phyloP scores from a whole-genome alignment of 2,329 filamentous ascomycete species.

The Hypoxylon sp. region DNA sequence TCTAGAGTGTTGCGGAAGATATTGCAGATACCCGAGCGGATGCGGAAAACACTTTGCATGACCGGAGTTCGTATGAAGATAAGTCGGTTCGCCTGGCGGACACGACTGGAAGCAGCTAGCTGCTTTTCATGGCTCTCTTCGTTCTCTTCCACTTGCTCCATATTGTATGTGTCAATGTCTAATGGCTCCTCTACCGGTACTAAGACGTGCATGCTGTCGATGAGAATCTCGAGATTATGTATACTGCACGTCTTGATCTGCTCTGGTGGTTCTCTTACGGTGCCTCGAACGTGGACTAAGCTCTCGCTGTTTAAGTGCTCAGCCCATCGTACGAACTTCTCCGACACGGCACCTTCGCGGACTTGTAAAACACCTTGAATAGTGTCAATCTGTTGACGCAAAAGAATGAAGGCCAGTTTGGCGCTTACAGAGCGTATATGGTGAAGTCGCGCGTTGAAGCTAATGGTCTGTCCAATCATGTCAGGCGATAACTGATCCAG shows the following conservation, averaged over 20 bases:
- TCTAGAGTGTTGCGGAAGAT: slow-evolving; percentile 85
- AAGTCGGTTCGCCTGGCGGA: slow-evolving; percentile 83
- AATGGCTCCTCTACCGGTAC: slow-evolving; percentile 64
- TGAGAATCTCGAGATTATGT: slow-evolving; percentile 81
- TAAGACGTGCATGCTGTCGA: slow-evolving; percentile 69
- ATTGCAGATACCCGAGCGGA: slow-evolving; percentile 84
- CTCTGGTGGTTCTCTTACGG: slow-evolving; percentile 80
- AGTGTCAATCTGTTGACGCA: slow-evolving; percentile 86
- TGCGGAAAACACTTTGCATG: slow-evolving; percentile 88
- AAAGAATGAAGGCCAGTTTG: slow-evolving; percentile 86
- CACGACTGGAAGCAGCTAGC: slow-evolving; percentile 75
- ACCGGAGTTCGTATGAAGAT: slow-evolving; percentile 88
- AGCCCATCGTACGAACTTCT: slow-evolving; percentile 88
- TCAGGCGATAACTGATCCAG: slow-evolving; percentile 57
- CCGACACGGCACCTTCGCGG: slow-evolving; percentile 72
- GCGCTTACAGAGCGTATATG: slow-evolving; percentile 86
- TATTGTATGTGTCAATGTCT: slow-evolving; percentile 67
- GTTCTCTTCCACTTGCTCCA: slow-evolving; percentile 58
- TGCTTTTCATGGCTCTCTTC: slow-evolving; percentile 60
- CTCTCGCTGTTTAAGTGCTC: slow-evolving; percentile 85
- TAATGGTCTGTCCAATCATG: slow-evolving; percentile 71
- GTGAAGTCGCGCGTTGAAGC: slow-evolving; percentile 81
- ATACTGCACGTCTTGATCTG: slow-evolving; percentile 82
- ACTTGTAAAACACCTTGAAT: slow-evolving; percentile 83
- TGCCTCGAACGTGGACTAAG: slow-evolving; percentile 82